Base-by-base conservation (phyloP, 208 protist species). In the Tetramitus jugosus region DNA sequence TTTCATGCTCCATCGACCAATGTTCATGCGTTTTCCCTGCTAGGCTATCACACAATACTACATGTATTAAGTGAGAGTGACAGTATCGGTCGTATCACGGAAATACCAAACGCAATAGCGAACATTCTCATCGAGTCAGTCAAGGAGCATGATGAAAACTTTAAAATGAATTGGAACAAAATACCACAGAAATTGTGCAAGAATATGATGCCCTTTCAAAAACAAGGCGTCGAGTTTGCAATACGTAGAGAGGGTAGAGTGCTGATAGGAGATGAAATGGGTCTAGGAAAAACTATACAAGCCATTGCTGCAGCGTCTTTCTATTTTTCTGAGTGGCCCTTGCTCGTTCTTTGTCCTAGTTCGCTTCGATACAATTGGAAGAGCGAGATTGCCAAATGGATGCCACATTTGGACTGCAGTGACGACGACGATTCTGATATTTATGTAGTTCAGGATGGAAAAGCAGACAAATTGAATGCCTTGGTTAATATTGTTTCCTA, bases 251-350 rank as follows among this genome's bases (percentile, higher is more conserved):
- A 39, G 29, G 67, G 67, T 20, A 46, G 67, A 74, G 29, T 74
- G 1, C 1, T 74, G 10, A 20, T 74, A 26, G 35, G 90, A 52
- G 95, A 98, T 77, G 94, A 97, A 77, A 97, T 97, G 94, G 95
- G 95, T 6, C 82, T 98, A 29, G 95, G 95, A 40, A 98, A 98
- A 81, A 98, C 95, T 14, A 83, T 98, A 40, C 93, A 97, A 86
- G 91, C 94, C 10, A 94, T 98, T 46, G 91, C 93, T 1, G 81
- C 96, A 20, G 85, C 91, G 0, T 87, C 90, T 61, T 91, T 93
- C 80, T 98, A 95, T 84, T 79, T 85, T 0, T 53, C 87, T 23
- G 91, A 97, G 77, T 97, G 95, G 94, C 95, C 95, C n/a, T 80
- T 97, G 39, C 85, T 96, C 33, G 87, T 97, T 43, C 79, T 96